Conservation (phyloP, 768 basidiomycete genomes). For the Jaapia argillacea region DNA sequence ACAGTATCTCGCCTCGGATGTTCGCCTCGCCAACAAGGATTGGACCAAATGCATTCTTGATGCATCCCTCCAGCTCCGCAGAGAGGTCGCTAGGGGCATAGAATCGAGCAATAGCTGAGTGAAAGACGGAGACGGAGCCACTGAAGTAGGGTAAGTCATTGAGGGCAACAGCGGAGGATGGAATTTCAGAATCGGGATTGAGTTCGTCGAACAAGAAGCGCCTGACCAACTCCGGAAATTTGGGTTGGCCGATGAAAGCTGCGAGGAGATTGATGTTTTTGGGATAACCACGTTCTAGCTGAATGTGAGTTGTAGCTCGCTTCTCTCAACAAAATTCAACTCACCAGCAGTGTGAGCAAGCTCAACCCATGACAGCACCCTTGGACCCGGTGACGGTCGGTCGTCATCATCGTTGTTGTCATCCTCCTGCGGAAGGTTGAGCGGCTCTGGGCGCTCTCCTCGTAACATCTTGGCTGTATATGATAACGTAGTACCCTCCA, state of each 20-base stretch:
- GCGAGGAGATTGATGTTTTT: background rate
- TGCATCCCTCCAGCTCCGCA: background rate
- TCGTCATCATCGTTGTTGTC: background rate
- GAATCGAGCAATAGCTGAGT: background rate
- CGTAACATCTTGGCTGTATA: background rate
- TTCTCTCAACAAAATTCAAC: background rate
- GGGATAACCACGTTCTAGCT: background rate
- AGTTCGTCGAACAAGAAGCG: background rate
- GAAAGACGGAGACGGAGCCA: background rate
- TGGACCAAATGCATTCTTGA: background rate
- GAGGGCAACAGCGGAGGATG: background rate
- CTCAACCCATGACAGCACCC: background rate
- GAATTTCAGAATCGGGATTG: background rate
- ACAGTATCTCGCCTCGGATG: background rate
- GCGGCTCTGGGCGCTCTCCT: background rate
- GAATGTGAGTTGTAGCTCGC: background rate
- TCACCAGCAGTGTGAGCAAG: background rate
- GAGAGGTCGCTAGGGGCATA: background rate
- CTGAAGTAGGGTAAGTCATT: background rate
- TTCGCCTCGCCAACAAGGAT: background rate
- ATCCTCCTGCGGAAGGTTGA: background rate
- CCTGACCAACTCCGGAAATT: background rate
- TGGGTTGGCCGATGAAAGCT: background rate
- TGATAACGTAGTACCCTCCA: background rate
- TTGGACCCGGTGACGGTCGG: background rate